Base-by-base conservation (phyloP, 345 rosid genomes). In the Camelina hispida region DNA sequence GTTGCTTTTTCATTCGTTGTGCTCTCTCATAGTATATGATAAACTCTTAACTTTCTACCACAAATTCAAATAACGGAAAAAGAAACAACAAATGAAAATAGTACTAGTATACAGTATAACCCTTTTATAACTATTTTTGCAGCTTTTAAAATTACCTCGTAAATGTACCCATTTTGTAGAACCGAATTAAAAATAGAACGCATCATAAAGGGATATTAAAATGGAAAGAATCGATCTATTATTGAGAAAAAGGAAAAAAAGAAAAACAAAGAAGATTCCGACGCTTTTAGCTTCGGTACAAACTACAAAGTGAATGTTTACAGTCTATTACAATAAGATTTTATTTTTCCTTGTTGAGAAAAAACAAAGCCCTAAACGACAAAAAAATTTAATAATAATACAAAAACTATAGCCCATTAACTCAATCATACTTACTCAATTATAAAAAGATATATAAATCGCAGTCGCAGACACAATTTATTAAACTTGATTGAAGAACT, bases 321-420 rank as follows among this genome's bases (percentile, higher is more conserved):
- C 47, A 9, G 22, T 40, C 69, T 63, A 40, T 65, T 44, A 56
- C 66, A 34, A 47, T 56, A 56, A 9, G 13, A 12, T 35, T 8
- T 17, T 20, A 0, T 30, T 7, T 71, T 50, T 11, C 10, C 20
- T 32, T 10, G 15, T 15, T 43, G 13, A 52, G 44, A 20, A 55
- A 55, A 48, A 71, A 38, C 47, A 77, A 59, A 59, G 5, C 42
- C 54, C 61, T 71, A 57, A 57, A 77, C 68, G 72, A 77, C 76
- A 71, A 74, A 58, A 42, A 13, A 12, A 0, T 20, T 20, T 20
- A 20, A 14, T 14, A 32, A 38, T 16, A 60, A 66, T 38, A 75
- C 40, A 66, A 62, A 69, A 53, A 62, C 28, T 62, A 51, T 32
- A 32, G 28, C n/a, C n/a, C n/a, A 22, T 57, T 46, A 58, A 40